Evolutionary conservation across 192 early-diverging fungal species (phyloP), one percentile per base, ranked within the genome.

Genomic region (Linnemannia hyalina): DNA sequence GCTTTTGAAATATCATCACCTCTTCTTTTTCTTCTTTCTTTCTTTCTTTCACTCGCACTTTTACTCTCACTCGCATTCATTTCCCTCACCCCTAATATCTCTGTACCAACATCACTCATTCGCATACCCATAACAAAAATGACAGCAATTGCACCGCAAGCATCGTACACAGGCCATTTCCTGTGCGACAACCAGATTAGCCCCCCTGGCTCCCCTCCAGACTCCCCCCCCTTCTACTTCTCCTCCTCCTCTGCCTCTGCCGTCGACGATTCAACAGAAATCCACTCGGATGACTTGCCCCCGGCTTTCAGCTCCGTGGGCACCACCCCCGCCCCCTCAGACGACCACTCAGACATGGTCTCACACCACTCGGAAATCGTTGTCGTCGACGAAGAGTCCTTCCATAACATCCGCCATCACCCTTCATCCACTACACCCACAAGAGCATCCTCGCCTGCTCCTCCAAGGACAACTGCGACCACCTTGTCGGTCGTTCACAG

Each of bases 311-410:
- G 44, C n/a, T 36, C 76, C 4, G 60, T 57, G 13, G 81, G 69
- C 4, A 35, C 75, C 26, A 76, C 74, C 20, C 71, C 76, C 29
- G 74, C 69, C 13, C 75, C 75, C 11, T 73, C 20, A 6, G 75
- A 76, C 22, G 54, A 70, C 16, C 81, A 82, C 20, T 22, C 74
- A 35, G 55, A 77, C 44, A 77, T 77, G 74, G 47, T 73, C 40
- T 54, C 75, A 1, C 69, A 73, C 47, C 46, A 63, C 35, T 49
- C 81, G 4, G 60, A 73, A 32, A 55, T 74, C 54, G 57, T 74
- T 16, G 54, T 83, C 36, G 81, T 49, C 8, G 81, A 83, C 68
- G 81, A 83, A 23, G 71, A 74, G 20, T 46, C 40, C n/a, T 73
- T 73, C 29, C 57, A 76, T 9, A 70, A 68, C 73, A 41, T 38